Evolutionary conservation across 2,329 filamentous ascomycete species (phyloP), one percentile per base, ranked within the genome.

Genomic region (Pestalotiopsis sp.): DNA sequence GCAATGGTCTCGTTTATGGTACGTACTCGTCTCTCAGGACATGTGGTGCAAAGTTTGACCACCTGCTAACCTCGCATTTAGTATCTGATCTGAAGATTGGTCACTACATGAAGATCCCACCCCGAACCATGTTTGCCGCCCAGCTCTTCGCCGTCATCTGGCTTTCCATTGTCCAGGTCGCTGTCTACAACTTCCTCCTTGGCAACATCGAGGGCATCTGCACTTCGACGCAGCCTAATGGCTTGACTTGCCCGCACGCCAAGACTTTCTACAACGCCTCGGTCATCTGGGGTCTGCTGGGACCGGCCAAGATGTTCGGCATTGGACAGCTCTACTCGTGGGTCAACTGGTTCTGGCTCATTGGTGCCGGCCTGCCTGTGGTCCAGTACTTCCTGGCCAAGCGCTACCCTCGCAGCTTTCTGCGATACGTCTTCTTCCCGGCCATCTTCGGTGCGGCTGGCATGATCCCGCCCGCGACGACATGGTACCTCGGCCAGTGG

Each of bases 271-370:
- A 87, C 80, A 88, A 87, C 27, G 85, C 85, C 31, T 88, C 86
- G 23, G 82, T 90, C 5, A 85, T 89, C 67, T 90, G 88, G 88
- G 89, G 89, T 68, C 82, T 88, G 20, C 88, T 91, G 67, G 89
- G 87, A 0, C 86, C 87, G 0, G 75, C 79, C n/a, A 83, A 85
- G 56, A 84, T 88, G 72, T 87, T 87, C 74, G 83, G 82, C 57
- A 57, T 58, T 0, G 82, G 82, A 27, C 78, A 82, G n/a, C 78
- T 85, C 2, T 89, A 88, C 74, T 76, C 80, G 0, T 80, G 80
- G 60, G 79, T 87, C 41, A 84, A 87, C 75, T 88, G 80, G 74
- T 88, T 88, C 79, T 90, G 85, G 83, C 77, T 89, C 27, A 83
- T 87, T 17, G 87, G 87, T 3, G 82, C 81, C 52, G 56, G 81